Conservation (phyloP, 768 basidiomycete species). For the Tremella yokohamensis region DNA sequence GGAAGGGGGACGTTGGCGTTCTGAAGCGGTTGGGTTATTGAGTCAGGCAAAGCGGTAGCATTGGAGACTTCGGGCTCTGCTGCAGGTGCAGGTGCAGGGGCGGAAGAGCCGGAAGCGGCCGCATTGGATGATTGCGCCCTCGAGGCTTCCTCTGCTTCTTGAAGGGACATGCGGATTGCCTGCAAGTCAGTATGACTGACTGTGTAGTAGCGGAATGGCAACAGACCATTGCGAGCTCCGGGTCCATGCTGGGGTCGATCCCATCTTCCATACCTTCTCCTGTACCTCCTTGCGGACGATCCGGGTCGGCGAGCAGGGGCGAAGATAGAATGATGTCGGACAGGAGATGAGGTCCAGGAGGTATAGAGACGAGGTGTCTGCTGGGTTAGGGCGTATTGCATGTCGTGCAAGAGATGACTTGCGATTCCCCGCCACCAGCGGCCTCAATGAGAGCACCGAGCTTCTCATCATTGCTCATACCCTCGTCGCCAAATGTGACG, state of each 20-base stretch:
- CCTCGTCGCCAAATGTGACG: slow-evolving; percentile 75
- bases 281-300: slow-evolving; percentile 53
- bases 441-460: slow-evolving; percentile 79
- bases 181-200: slow-evolving; percentile 44
- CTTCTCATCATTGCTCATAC: slow-evolving; percentile 62
- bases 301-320: slow-evolving; percentile 71
- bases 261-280: slow-evolving; percentile 49
- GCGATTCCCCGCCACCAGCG: slow-evolving; percentile 52
- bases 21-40: slow-evolving; percentile 48
- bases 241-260: slow-evolving; percentile 91
- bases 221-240: slow-evolving; percentile 90
- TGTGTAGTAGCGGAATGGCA: not conserved
- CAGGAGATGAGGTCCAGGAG: slow-evolving; percentile 69
- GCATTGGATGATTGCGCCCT: slow-evolving; percentile 19
- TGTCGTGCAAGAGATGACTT: slow-evolving; percentile 11
- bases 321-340: slow-evolving; percentile 79
- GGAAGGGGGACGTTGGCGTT: slow-evolving; percentile 32
- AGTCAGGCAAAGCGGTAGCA: slow-evolving; percentile 38
- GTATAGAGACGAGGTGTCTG: slow-evolving; percentile 77
- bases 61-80: slow-evolving; percentile 44
- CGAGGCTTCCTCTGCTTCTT: slow-evolving; percentile 56
- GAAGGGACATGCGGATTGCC: slow-evolving; percentile 96
- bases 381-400: not conserved
- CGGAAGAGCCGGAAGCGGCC: slow-evolving; percentile 16
- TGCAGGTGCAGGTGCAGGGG: slow-evolving; percentile 44